A percentile compares a stretch with the other conserved stretches of the same genome.
Evolutionary conservation across 768 basidiomycete genomes (phyloP).

Genomic region (Kwoniella botswanensis): DNA sequence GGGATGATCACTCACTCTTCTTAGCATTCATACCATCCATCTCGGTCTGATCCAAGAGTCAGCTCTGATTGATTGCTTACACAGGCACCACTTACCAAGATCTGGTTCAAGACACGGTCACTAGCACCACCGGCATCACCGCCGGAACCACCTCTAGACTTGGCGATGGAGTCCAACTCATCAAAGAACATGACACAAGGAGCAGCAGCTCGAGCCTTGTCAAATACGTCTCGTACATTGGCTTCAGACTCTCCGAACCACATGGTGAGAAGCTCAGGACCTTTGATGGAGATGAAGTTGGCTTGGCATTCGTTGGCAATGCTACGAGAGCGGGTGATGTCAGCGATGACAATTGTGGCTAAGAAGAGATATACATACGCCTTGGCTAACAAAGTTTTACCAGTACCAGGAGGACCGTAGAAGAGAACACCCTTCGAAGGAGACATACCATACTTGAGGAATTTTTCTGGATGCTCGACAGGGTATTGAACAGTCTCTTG

Average conservation of each 20-base stretch:
- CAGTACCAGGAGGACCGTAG: conserved; percentile 99
- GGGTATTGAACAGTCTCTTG: conserved; percentile 99
- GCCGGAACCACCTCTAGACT: conserved; percentile 80
- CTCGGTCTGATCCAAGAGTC: conserved; percentile 67
- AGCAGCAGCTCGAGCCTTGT: conserved; percentile 98
- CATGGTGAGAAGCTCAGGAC: conserved; percentile 97
- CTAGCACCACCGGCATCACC: conserved; percentile 92
- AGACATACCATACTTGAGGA: conserved; percentile 99
- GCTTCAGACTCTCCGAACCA: conserved; percentile 99
- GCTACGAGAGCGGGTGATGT: conserved; percentile 21
- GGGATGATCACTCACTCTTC: conserved; percentile 61
- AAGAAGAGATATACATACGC: conserved; percentile 61
- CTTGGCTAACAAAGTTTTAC: conserved; percentile 98
- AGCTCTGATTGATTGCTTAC: not conserved
- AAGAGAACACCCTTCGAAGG: conserved; percentile 99
- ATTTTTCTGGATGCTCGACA: conserved; percentile 99
- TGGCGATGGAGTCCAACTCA: conserved; percentile 98
- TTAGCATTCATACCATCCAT: conserved; percentile 88
- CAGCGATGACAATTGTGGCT: conserved; percentile 2
- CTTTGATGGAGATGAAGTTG: conserved; percentile 99
- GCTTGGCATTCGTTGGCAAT: conserved; percentile 99
- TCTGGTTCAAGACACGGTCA: conserved; percentile 88
- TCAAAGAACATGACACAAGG: conserved; percentile 99
- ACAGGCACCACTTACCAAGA: conserved; percentile 43
- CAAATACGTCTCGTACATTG: conserved; percentile 98